Base-by-base conservation (phyloP, 2,329 filamentous ascomycete species). In the Fusarium decemcellulare region DNA sequence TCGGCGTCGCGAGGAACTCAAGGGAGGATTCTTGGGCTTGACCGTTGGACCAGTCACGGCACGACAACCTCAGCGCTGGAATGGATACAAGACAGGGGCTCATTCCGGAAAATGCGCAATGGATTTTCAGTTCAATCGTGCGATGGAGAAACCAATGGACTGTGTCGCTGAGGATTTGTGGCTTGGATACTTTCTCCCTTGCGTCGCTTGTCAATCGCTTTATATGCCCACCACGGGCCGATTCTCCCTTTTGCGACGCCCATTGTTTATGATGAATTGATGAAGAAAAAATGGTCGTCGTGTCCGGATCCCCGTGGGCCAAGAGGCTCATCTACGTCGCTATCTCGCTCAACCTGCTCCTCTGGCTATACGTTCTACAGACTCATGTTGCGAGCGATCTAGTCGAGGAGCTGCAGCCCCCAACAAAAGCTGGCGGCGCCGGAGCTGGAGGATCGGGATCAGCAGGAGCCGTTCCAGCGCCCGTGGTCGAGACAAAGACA, bases 231-330 rank as follows among this genome's bases (percentile, higher is more conserved):
- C 23, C 16, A 39, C 47, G 54, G 50, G 51, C 50, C 47, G 47
- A 37, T 18, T 62, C 42, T 59, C 54, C 59, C 15, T 43, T 44
- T 32, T 36, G 47, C 61, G 32, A n/a, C 47, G 10, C 63, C 37
- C 40, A 36, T 27, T 23, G 39, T 39, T 23, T 12, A 11, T 16
- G 15, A 6, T n/a, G 43, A 47, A 36, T 10, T 34, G 27, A 30
- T 51, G 59, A 23, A 23, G 23, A 23, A 23, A 23, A 23, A 29
- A 70, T 70, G 67, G 67, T 70, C 32, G 32, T 60, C 12, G n/a
- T 70, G 16, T 70, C 67, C 6, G 67, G 67, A 5, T 70, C 67
- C 1, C 67, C 67, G 0, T 70, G 67, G 67, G 67, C 52, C 63
- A 68, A 37, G 16, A 64, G 60, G 30, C 47, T 70, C 8, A 44